Conservation (phyloP, 371 early-diverging fungal genomes). For the Homolaphlyctis polyrhiza region DNA sequence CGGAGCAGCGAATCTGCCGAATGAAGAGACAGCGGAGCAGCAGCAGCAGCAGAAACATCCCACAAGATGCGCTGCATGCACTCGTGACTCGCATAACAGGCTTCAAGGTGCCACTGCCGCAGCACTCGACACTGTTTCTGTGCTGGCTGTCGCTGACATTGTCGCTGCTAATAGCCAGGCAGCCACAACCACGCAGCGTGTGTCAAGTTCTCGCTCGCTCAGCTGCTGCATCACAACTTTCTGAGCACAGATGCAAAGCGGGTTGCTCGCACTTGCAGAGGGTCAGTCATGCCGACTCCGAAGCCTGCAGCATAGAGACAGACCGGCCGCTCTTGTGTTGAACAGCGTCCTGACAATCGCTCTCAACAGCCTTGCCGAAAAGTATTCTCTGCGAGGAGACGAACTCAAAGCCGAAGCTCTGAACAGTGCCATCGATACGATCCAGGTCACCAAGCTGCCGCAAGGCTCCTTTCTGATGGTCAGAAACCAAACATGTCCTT, state of each 20-base stretch:
- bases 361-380: background rate
- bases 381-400: background rate
- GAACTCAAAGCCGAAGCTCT: background rate
- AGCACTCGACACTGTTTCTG: too few species aligned
- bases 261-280: background rate
- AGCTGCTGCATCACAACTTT: background rate
- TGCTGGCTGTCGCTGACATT: background rate
- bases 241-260: background rate
- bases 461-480: too few species aligned
- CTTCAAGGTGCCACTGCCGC: too few species aligned
- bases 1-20: too few species aligned
- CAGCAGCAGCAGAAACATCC: too few species aligned
- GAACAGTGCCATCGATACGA: background rate
- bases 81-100: too few species aligned
- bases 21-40: too few species aligned
- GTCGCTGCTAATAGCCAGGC: background rate
- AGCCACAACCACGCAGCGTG: background rate
- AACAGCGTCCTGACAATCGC: background rate
- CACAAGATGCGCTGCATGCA: too few species aligned
- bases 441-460: background rate
- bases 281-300: background rate
- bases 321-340: background rate
- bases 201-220: background rate
- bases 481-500: background rate
- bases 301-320: background rate